Evolutionary conservation across 202 grass and related monocot species (phyloP).

Genomic region (Schoenoplectus tabernaemontani): DNA sequence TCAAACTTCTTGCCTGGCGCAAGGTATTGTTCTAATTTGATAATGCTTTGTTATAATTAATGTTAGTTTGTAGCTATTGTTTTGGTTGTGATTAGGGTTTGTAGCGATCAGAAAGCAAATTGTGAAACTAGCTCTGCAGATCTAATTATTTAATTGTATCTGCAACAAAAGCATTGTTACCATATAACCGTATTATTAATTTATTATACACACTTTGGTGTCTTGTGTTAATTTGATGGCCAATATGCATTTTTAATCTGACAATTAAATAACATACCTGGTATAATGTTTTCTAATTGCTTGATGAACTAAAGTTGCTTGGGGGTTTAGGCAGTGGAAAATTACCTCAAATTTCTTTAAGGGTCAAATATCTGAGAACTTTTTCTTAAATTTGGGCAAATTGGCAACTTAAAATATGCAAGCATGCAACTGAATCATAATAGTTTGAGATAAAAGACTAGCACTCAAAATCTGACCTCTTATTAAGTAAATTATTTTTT

Average conservation of each 20-base stretch:
- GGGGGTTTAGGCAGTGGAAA: neutral
- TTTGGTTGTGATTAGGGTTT: neutral
- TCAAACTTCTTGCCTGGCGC: conserved; percentile 64
- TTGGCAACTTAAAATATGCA: neutral
- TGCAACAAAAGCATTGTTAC: neutral
- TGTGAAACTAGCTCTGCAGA: neutral
- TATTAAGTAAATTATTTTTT: neutral
- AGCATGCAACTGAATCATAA: neutral
- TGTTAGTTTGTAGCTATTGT: neutral
- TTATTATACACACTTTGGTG: neutral
- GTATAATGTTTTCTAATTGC: neutral
- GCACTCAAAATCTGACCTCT: neutral
- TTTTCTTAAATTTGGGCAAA: neutral
- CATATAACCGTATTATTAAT: neutral
- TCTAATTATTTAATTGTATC: neutral
- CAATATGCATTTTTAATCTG: neutral
- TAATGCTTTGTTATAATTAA: neutral
- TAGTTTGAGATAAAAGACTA: neutral
- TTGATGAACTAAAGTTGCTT: neutral
- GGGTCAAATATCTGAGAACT: neutral
- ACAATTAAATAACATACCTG: neutral
- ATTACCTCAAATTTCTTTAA: neutral
- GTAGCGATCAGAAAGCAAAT: neutral
- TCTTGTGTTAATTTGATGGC: neutral
- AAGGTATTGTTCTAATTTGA: conserved; percentile 15